Conservation (phyloP, 768 basidiomycete species). For the Lentinula sp. region DNA sequence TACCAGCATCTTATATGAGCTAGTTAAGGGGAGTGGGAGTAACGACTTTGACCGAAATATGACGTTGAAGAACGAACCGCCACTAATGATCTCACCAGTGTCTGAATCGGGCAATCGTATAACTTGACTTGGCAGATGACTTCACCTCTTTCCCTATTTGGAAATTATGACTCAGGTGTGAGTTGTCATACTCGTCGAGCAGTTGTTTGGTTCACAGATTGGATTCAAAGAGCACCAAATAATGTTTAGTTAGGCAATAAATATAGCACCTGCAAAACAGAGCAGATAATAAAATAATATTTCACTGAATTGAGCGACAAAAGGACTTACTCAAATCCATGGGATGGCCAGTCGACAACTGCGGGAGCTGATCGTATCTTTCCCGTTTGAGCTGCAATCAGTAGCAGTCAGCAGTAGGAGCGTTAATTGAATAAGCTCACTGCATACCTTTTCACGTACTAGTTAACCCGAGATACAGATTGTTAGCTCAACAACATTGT, state of each 20-base stretch:
- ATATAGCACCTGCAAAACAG: background rate
- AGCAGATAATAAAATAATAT: background rate
- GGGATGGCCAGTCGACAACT: background rate
- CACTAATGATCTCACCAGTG: background rate
- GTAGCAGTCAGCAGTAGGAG: background rate
- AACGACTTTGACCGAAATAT: background rate
- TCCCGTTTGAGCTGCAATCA: slow-evolving; percentile 1
- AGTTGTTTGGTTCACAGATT: too few relatives aligned
- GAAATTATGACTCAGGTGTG: too few relatives aligned
- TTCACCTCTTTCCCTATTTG: background rate
- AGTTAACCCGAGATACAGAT: too few relatives aligned
- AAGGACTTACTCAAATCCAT: slow-evolving; percentile 4
- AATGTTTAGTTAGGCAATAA: background rate
- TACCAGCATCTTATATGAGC: background rate
- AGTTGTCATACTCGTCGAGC: too few relatives aligned
- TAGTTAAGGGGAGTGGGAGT: background rate
- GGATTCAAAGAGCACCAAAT: too few relatives aligned
- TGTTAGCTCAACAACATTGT: background rate
- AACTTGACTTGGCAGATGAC: too few relatives aligned
- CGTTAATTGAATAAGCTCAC: background rate
- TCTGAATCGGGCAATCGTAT: background rate
- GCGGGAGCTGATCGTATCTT: slow-evolving; percentile 2
- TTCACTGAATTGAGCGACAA: background rate
- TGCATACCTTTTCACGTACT: slow-evolving; percentile 3
- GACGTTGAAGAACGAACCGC: background rate